Evolutionary conservation across 805 yeast species (phyloP).

Genomic region (Yarrowia yakushimensis): DNA sequence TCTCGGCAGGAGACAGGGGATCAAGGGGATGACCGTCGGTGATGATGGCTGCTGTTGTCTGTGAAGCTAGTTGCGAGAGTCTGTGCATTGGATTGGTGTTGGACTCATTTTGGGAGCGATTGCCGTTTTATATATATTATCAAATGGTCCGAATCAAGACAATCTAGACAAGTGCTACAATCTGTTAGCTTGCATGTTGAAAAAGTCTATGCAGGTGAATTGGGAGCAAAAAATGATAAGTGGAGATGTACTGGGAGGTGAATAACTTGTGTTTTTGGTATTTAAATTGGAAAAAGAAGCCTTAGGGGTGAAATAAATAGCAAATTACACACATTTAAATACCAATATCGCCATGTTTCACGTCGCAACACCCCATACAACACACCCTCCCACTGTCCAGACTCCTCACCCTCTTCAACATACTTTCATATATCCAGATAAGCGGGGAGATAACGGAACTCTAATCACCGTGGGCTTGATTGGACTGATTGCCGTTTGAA

Average conservation of each 20-base stretch:
- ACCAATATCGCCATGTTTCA: not conserved
- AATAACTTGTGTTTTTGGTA: too few relatives aligned
- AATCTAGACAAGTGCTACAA: not conserved
- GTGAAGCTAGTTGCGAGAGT: not conserved
- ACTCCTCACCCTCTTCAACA: not conserved
- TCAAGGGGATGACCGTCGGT: constrained; percentile 7
- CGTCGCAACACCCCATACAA: not conserved
- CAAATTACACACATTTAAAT: not conserved
- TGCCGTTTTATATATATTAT: not conserved
- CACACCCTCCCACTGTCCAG: not conserved
- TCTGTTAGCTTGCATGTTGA: not conserved
- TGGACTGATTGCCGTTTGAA: not conserved
- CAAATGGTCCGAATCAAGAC: not conserved
- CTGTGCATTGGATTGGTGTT: not conserved
- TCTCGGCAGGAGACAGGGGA: constrained; percentile 1
- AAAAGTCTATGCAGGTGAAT: not conserved
- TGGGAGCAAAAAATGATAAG: constrained; percentile 23
- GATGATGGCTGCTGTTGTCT: constrained; percentile 1
- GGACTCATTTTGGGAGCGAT: not conserved
- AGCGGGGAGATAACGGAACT: constrained; percentile 4
- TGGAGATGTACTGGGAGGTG: not conserved
- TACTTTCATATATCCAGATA: not conserved
- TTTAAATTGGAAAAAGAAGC: not conserved
- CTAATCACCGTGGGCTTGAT: not conserved
- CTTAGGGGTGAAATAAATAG: not conserved